Conservation (phyloP, 495 filamentous ascomycete species). For the Penicillium cataractarum region DNA sequence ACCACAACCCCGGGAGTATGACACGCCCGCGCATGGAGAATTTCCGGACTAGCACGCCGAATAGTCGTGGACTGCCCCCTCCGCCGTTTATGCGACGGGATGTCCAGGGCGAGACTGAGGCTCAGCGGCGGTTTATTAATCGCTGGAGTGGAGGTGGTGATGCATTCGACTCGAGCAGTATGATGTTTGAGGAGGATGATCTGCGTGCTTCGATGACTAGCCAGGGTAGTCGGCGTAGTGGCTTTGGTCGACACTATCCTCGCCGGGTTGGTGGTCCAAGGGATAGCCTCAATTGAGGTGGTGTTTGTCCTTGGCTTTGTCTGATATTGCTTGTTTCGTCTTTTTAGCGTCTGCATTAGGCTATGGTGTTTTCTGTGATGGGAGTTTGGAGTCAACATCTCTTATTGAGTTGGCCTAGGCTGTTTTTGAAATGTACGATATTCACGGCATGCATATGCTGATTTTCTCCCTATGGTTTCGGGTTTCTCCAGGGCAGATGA, state of each 20-base stretch:
- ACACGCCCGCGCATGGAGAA: constrained; percentile 18
- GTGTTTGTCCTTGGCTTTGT: too few relatives aligned
- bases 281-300: constrained; percentile 43
- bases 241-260: constrained; percentile 41
- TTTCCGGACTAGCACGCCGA: constrained; percentile 46
- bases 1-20: constrained; percentile 23
- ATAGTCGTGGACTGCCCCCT: constrained; percentile 38
- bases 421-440: too few relatives aligned
- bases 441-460: too few relatives aligned
- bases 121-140: constrained; percentile 48
- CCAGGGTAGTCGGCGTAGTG: constrained; percentile 43
- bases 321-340: neutral
- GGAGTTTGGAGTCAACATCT: neutral
- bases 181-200: constrained; percentile 47
- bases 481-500: neutral
- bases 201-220: constrained; percentile 48
- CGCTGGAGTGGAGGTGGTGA: constrained; percentile 53
- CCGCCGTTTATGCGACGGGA: constrained; percentile 29
- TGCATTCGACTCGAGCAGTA: constrained; percentile 44
- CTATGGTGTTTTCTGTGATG: neutral
- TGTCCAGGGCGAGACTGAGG: constrained; percentile 39
- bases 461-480: too few relatives aligned
- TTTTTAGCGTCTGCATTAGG: neutral
- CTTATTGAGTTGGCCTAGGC: neutral
- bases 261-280: constrained; percentile 43